Percentiles rank a stretch among this genome's conserved stretches.
These are phyloP conservation scores for Leccinum olivaceoglutinosum DNA, from an alignment of 1,284 basidiomycete genomes.

Conservation along the genomic window DNA sequence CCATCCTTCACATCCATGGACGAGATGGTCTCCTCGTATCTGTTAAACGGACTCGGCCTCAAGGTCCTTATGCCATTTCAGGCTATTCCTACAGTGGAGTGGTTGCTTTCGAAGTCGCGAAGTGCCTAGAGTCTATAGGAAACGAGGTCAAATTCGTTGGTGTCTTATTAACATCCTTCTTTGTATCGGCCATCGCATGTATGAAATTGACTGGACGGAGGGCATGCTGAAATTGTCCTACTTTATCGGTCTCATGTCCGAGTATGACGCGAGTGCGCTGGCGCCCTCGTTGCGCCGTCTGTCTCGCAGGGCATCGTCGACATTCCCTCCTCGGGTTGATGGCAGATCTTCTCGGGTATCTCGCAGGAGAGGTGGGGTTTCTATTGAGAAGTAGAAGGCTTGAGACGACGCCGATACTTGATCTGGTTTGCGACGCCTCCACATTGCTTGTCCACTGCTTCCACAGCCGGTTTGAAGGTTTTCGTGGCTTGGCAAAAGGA, in stretches of 20 bases:
- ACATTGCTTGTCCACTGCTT: conserved; percentile 22
- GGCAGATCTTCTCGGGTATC: conserved; percentile 18
- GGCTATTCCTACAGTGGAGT: conserved; percentile 45
- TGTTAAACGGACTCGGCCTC: conserved; percentile 32
- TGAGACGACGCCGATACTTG: conserved; percentile 1
- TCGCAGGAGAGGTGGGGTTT: conserved; percentile 13
- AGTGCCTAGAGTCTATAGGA: conserved; percentile 31
- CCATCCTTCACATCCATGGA: conserved; percentile 31
- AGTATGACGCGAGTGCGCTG: conserved; percentile 17
- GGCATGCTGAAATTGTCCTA: conserved; percentile 34
- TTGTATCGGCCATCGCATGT: conserved; percentile 36
- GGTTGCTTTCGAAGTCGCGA: conserved; percentile 40
- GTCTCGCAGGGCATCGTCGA: conserved; percentile 12
- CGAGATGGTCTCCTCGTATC: conserved; percentile 38
- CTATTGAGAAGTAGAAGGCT: background rate
- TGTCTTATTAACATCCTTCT: conserved; percentile 36
- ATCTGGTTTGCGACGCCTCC: conserved; percentile 20
- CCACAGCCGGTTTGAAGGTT: conserved; percentile 17
- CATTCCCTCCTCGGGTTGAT: conserved; percentile 1
- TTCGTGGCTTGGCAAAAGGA: conserved; percentile 10
- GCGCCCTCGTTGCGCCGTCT: conserved; percentile 9
- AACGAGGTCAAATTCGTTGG: conserved; percentile 35
- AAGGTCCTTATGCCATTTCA: conserved; percentile 38
- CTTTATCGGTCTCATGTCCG: conserved; percentile 21
- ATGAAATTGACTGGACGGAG: conserved; percentile 35